Evolutionary conservation across 2,329 filamentous ascomycete genomes (phyloP).

Genomic region (Cladosporium sp.): DNA sequence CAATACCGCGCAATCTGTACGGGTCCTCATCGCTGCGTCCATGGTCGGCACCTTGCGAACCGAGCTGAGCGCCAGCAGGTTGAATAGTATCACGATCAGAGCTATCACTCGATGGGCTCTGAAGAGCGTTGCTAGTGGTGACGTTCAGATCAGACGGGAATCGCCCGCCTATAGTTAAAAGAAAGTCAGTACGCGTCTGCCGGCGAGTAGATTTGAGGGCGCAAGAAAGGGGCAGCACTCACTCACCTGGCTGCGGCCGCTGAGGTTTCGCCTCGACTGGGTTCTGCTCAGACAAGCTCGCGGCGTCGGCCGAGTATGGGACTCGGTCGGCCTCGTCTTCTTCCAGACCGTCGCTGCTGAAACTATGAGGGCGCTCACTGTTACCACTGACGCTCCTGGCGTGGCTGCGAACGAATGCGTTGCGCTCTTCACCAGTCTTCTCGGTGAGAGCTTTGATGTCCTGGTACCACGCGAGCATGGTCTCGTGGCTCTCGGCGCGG

Average conservation of each 20-base stretch:
- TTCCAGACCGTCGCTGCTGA: constrained; percentile 71
- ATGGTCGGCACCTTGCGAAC: constrained; percentile 25
- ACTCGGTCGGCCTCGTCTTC: constrained; percentile 64
- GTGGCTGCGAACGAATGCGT: constrained; percentile 78
- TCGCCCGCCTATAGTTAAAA: constrained; percentile 50
- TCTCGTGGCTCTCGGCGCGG: constrained; percentile 70
- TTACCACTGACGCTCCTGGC: constrained; percentile 69
- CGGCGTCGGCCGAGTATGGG: constrained; percentile 59
- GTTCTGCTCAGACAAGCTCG: constrained; percentile 33
- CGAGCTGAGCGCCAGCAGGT: constrained; percentile 43
- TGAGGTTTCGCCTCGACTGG: constrained; percentile 43
- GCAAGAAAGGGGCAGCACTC: constrained; percentile 31
- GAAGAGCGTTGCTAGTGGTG: constrained; percentile 53
- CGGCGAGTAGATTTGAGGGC: not conserved
- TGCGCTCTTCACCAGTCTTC: constrained; percentile 80
- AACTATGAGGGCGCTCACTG: constrained; percentile 53
- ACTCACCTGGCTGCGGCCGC: constrained; percentile 78
- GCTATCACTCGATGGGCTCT: constrained; percentile 71
- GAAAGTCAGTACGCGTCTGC: constrained; percentile 4
- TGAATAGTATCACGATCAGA: constrained; percentile 44
- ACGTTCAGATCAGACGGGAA: constrained; percentile 93
- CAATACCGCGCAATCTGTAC: constrained; percentile 26
- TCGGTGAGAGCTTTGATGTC: constrained; percentile 88
- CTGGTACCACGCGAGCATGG: constrained; percentile 95
- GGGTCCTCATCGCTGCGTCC: constrained; percentile 22